Evolutionary conservation across 2,329 filamentous ascomycete species (phyloP).

Genomic region (Didymella arachidicola): DNA sequence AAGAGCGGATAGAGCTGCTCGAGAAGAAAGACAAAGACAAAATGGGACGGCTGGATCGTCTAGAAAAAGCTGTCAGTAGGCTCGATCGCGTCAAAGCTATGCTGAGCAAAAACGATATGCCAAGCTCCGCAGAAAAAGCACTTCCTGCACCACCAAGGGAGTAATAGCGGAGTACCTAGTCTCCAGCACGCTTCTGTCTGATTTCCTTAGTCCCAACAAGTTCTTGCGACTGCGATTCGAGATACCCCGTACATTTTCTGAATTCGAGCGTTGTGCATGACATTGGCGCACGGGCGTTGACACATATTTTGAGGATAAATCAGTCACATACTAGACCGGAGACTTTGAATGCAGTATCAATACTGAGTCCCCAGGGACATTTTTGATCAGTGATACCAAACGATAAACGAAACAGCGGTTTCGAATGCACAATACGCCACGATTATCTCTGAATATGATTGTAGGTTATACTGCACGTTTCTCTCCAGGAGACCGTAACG

Average conservation of each 20-base stretch:
- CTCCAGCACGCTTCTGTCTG: not conserved
- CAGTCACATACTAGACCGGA: not conserved
- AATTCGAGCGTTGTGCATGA: slow-evolving; percentile 7
- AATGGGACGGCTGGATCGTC: slow-evolving; percentile 69
- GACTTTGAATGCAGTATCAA: not conserved
- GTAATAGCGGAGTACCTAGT: slow-evolving; percentile 1
- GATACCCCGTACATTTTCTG: slow-evolving; percentile 14
- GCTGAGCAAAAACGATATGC: slow-evolving; percentile 50
- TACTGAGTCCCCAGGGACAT: not conserved
- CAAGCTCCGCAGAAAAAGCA: slow-evolving; percentile 1
- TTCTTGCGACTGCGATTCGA: slow-evolving; percentile 3
- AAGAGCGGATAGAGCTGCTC: slow-evolving; percentile 72
- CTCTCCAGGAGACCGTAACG: not conserved
- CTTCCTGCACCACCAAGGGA: slow-evolving; percentile 8
- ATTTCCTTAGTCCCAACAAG: not conserved
- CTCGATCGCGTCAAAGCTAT: slow-evolving; percentile 75
- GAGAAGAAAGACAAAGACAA: slow-evolving; percentile 76
- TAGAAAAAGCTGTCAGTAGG: slow-evolving; percentile 74
- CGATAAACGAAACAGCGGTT: not conserved
- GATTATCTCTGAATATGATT: not conserved
- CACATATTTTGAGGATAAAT: not conserved
- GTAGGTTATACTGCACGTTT: not conserved
- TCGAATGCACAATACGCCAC: not conserved
- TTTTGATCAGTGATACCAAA: not conserved
- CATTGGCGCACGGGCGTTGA: not conserved